Conservation (phyloP, 2,329 filamentous ascomycete genomes). For the Botryotinia globosa region DNA sequence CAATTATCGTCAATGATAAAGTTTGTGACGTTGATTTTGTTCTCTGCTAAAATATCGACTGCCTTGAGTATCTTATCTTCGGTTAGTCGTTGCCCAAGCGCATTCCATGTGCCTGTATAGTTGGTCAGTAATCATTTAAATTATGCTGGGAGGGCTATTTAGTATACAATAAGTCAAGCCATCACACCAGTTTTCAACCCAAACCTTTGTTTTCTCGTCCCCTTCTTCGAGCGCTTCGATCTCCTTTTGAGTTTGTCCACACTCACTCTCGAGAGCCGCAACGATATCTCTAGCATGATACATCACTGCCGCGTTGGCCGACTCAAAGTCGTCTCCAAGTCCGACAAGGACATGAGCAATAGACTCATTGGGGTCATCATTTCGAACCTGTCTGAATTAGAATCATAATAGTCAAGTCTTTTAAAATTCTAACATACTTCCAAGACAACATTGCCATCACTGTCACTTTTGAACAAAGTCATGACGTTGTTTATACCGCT, state of each 20-base stretch:
- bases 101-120: slow-evolving; percentile 78
- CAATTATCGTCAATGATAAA: slow-evolving; percentile 98
- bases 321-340: slow-evolving; percentile 69
- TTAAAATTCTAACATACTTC: slow-evolving; percentile 46
- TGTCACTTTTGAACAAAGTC: slow-evolving; percentile 64
- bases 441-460: slow-evolving; percentile 64
- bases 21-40: slow-evolving; percentile 74
- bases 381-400: slow-evolving; percentile 50
- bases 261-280: slow-evolving; percentile 44
- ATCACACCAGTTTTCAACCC: slow-evolving; percentile 88
- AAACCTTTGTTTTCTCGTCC: slow-evolving; percentile 50
- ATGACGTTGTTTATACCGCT: slow-evolving; percentile 71
- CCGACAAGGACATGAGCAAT: slow-evolving; percentile 65
- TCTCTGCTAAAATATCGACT: slow-evolving; percentile 65
- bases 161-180: slow-evolving; percentile 76
- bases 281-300: slow-evolving; percentile 78
- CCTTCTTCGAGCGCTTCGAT: slow-evolving; percentile 47
- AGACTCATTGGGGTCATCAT: slow-evolving; percentile 59
- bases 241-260: slow-evolving; percentile 47
- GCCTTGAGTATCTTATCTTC: slow-evolving; percentile 77
- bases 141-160: background rate
- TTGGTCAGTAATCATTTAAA: background rate
- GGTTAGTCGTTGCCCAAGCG: slow-evolving; percentile 76
- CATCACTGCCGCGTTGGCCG: slow-evolving; percentile 75
- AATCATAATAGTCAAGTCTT: background rate